phyloP scores from a whole-genome alignment of 495 filamentous ascomycete species.

The Penicillium macrosclerotiorum region DNA sequence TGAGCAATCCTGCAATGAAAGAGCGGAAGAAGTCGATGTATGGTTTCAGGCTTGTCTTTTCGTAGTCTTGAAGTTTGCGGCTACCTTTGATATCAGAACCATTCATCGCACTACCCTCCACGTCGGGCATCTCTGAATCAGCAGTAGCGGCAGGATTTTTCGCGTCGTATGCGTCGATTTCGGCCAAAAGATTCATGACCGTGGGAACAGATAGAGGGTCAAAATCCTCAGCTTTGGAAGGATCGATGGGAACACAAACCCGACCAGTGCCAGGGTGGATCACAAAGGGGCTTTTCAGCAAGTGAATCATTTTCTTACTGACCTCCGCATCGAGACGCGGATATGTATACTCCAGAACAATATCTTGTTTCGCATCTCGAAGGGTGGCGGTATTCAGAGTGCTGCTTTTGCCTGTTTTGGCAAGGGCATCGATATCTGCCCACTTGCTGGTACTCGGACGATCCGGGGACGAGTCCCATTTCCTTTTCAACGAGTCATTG shows the following conservation, averaged over 20 bases:
- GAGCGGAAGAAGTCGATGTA: constrained; percentile 86
- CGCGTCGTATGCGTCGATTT: constrained; percentile 76
- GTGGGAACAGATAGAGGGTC: constrained; percentile 87
- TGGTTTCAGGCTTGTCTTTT: constrained; percentile 92
- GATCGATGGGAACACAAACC: constrained; percentile 93
- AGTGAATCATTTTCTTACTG: constrained; percentile 94
- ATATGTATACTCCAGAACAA: constrained; percentile 95
- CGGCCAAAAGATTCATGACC: constrained; percentile 69
- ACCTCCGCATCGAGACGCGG: constrained; percentile 96
- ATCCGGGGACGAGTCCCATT: constrained; percentile 82
- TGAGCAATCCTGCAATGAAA: constrained; percentile 75
- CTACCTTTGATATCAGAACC: constrained; percentile 34
- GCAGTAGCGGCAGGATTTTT: constrained; percentile 31
- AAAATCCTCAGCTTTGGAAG: constrained; percentile 66
- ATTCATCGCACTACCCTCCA: constrained; percentile 38
- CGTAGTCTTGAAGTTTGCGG: constrained; percentile 75
- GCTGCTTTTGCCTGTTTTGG: constrained; percentile 67
- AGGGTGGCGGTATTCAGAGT: constrained; percentile 63
- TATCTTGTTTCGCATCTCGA: constrained; percentile 87
- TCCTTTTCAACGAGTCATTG: constrained; percentile 73
- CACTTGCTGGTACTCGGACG: constrained; percentile 78
- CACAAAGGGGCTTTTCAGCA: constrained; percentile 94
- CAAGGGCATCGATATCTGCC: constrained; percentile 86
- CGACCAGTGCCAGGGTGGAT: constrained; percentile 92
- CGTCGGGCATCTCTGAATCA: constrained; percentile 33